Evolutionary conservation across 495 filamentous ascomycete genomes (phyloP), one percentile per base, ranked within the genome.

Genomic region (Neurospora discreta): DNA sequence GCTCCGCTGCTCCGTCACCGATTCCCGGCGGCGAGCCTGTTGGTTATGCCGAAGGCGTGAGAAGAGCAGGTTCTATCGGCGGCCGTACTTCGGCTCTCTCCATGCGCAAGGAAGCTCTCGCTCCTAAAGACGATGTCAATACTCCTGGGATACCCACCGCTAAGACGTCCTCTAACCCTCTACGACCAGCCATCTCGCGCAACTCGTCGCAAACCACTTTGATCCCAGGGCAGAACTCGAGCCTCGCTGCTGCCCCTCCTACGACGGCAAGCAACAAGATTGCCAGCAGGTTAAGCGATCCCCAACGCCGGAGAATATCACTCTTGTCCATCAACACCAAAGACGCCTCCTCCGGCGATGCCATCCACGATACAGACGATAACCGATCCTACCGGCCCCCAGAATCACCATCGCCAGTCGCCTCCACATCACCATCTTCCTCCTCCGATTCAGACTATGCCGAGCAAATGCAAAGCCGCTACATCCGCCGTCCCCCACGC

Each of bases 81-180:
- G 85, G 78, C 78, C 75, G 76, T 87, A 90, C 86, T 44, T 91
- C 89, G 15, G 83, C 89, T 2, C 82, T 93, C 39, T 88, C 89
- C 5, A 81, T 88, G 39, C 88, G 90, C 38, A 92, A 86, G 77
- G 91, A 92, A 20, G 84, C 84, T 30, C 84, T 85, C 10, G 75
- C 86, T 5, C 82, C 83, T 41, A 84, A 84, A 77, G 84, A 84
- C 70, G 87, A 86, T 40, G 76, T 69, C 30, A 79, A 75, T 70
- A 69, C 74, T 5, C 77, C 84, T 3, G 81, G 80, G 23, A 82
- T 80, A 3, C 80, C 82, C 9, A 72, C 74, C 44, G 52, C 52
- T 60, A 81, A 81, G 41, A 81, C 77, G 26, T 60, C 52, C 71
- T 74, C 74, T 10, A 42, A 74, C 42, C 74, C 74, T 9, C 52